Conservation (phyloP, 2,329 filamentous ascomycete species). For the Cordyceps militaris region DNA sequence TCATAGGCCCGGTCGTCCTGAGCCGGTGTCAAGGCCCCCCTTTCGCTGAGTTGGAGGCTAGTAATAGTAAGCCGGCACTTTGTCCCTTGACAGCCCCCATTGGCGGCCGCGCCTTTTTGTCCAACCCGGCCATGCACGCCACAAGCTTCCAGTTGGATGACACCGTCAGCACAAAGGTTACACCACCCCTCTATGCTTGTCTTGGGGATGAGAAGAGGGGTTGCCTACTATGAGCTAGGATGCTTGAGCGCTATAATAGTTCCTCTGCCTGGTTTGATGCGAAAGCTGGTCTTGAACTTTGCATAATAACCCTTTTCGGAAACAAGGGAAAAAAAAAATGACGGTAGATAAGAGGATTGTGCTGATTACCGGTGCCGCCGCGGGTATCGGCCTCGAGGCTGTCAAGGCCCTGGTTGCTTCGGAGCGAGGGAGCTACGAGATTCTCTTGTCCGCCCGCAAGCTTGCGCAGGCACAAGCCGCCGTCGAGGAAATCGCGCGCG, state of each 20-base stretch:
- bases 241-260: neutral
- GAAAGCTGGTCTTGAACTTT: neutral
- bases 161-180: too few relatives aligned
- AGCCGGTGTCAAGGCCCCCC: too few relatives aligned
- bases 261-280: too few relatives aligned
- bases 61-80: too few relatives aligned
- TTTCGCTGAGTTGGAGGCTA: too few relatives aligned
- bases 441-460: constrained; percentile 49
- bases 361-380: constrained; percentile 53
- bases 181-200: too few relatives aligned
- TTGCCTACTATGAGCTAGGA: neutral
- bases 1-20: too few relatives aligned
- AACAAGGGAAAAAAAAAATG: neutral
- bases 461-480: constrained; percentile 44
- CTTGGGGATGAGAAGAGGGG: neutral
- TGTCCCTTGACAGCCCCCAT: too few relatives aligned
- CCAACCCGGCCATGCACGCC: too few relatives aligned
- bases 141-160: too few relatives aligned
- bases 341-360: constrained; percentile 31
- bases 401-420: constrained; percentile 48
- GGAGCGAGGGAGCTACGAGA: constrained; percentile 37
- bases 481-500: constrained; percentile 31
- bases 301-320: neutral
- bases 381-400: constrained; percentile 51
- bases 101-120: too few relatives aligned